phyloP scores from a whole-genome alignment of 352 stramenopile genomes.

The Pythium myriotylum region DNA sequence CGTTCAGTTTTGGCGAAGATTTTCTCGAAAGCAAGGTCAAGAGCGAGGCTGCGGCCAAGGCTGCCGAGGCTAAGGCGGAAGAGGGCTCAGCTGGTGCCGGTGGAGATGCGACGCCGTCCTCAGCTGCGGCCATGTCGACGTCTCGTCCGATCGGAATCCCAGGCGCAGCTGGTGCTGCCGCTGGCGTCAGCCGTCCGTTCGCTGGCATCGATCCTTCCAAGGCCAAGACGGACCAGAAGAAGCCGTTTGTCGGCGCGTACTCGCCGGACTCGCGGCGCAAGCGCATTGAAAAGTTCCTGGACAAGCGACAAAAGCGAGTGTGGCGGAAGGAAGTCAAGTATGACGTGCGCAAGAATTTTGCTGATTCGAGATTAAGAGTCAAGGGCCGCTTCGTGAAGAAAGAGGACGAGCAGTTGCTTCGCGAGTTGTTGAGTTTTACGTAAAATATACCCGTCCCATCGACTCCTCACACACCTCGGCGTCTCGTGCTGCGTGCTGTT shows the following conservation, averaged over 20 bases:
- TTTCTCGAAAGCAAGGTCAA: slow-evolving; percentile 67
- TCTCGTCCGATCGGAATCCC: slow-evolving; percentile 79
- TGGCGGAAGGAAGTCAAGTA: slow-evolving; percentile 99
- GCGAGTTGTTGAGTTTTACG: slow-evolving; percentile 79
- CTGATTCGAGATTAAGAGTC: slow-evolving; percentile 96
- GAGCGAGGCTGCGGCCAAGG: slow-evolving; percentile 37
- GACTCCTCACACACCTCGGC: not conserved
- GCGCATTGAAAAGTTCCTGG: slow-evolving; percentile 88
- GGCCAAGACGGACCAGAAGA: slow-evolving; percentile 37
- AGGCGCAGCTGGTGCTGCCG: slow-evolving; percentile 34
- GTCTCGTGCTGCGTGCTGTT: slow-evolving; percentile 2
- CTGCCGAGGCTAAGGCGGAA: slow-evolving; percentile 27
- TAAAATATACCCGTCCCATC: slow-evolving; percentile 28
- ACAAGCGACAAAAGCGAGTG: slow-evolving; percentile 92
- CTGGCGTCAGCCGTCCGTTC: slow-evolving; percentile 28
- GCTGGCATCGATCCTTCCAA: slow-evolving; percentile 1
- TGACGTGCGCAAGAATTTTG: slow-evolving; percentile 99
- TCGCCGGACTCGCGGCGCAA: slow-evolving; percentile 83
- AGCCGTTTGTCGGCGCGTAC: slow-evolving; percentile 84
- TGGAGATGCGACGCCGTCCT: slow-evolving; percentile 21
- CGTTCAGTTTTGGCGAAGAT: slow-evolving; percentile 60
- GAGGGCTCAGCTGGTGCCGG: slow-evolving; percentile 11
- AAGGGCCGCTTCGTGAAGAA: slow-evolving; percentile 99
- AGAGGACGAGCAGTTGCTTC: slow-evolving; percentile 94
- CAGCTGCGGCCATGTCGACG: slow-evolving; percentile 38